Evolutionary conservation across 352 stramenopile genomes (phyloP).

Genomic region (Phytopythium vexans): DNA sequence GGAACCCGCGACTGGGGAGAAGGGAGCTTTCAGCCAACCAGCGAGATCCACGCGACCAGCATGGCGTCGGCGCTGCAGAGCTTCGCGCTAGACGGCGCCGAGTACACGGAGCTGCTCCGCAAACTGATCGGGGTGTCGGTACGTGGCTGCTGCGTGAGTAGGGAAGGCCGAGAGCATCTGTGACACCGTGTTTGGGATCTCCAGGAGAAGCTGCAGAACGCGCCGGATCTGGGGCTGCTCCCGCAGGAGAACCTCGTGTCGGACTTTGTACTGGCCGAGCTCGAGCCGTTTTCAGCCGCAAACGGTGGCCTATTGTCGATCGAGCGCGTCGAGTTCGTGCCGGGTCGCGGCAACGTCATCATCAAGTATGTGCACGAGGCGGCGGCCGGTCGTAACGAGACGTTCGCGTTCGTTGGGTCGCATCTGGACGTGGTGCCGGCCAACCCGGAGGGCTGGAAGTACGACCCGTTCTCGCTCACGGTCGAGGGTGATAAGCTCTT

Average conservation of each 20-base stretch:
- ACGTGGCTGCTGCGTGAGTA: no score
- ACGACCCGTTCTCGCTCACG: slow-evolving; percentile 85
- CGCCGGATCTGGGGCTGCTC: slow-evolving; percentile 44
- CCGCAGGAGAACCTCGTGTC: slow-evolving; percentile 84
- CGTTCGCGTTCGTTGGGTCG: slow-evolving; percentile 83
- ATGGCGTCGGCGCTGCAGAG: slow-evolving; percentile 17
- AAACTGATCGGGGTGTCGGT: slow-evolving; percentile 81
- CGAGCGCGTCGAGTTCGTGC: slow-evolving; percentile 81
- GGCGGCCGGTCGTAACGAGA: slow-evolving; percentile 44
- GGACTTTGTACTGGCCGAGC: slow-evolving; percentile 81
- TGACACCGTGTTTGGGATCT: no score
- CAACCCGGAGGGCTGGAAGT: slow-evolving; percentile 88
- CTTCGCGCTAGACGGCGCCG: slow-evolving; percentile 40
- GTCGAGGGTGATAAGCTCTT: slow-evolving; percentile 92
- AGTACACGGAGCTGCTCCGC: slow-evolving; percentile 63
- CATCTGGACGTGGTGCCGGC: slow-evolving; percentile 93
- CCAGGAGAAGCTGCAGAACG: slow-evolving; percentile 52
- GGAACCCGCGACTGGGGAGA: no score
- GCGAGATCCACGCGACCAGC: no score
- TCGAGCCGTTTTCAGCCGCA: slow-evolving; percentile 76
- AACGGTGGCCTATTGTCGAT: slow-evolving; percentile 65
- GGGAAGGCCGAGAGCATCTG: no score
- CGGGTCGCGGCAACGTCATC: slow-evolving; percentile 89
- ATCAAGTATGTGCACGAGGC: slow-evolving; percentile 80
- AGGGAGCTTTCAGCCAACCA: no score